Evolutionary conservation across 257 asterid species (phyloP), one percentile per base, ranked within the genome.

Genomic region (Nyctanthes arbortristis): DNA sequence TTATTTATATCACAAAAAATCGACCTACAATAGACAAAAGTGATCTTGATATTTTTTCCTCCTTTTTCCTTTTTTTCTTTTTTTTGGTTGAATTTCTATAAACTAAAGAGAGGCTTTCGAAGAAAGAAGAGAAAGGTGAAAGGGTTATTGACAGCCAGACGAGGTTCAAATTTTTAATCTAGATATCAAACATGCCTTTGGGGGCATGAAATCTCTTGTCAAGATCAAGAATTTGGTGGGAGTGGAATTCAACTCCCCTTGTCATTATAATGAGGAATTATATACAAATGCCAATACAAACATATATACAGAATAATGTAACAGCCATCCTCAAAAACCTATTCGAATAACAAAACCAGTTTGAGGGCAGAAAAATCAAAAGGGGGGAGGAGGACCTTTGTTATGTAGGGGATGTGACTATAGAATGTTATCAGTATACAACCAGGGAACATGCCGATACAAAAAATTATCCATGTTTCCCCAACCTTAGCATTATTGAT

Each of bases 281-380:
- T 7, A 33, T 33, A 35, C 56, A 67, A 55, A 61, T 54, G 55
- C 35, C 33, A 31, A 2, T 52, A 22, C 4, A 34, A n/a, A 18
- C 39, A 33, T 30, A 56, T 54, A 18, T 28, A 55, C 54, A n/a
- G n/a, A n/a, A n/a, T n/a, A 29, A 34, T 8, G 68, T 22, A 10
- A 25, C 32, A 20, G 22, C 63, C 36, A 34, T 24, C 64, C 75
- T 29, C 75, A 62, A 30, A 18, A 52, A 32, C 63, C 65, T 36
- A 63, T 29, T 12, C 70, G 35, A 27, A 55, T 65, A 11, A 32
- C 70, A 36, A 54, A 43, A 36, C 4, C 24, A 52, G 22, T 20
- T 27, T 4, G 11, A 18, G 36, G 31, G 67, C 52, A 30, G 34
- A 18, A 66, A 67, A 7, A 32, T 52, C 4, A 29, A n/a, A 7